Conservation (phyloP, 2,329 filamentous ascomycete species). For the Neonectria ditissima region DNA sequence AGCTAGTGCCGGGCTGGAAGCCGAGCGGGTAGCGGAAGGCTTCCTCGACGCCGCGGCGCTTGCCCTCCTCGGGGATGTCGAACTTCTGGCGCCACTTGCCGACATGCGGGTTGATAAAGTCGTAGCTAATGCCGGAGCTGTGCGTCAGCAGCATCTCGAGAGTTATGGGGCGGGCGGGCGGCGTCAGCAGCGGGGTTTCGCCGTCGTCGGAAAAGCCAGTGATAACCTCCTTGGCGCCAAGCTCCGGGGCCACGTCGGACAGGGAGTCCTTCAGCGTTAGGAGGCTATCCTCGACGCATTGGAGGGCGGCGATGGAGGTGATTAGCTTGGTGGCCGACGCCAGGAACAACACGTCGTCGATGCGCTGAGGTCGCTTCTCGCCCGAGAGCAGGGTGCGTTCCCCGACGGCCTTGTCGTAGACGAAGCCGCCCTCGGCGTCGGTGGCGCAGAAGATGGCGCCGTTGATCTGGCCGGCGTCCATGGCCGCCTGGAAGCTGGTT, state of each 20-base stretch:
- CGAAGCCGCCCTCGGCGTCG: slow-evolving; percentile 52
- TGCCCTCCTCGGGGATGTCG: slow-evolving; percentile 28
- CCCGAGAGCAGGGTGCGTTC: slow-evolving; percentile 54
- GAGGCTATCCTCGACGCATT: slow-evolving; percentile 65
- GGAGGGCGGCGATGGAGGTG: slow-evolving; percentile 64
- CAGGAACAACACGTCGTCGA: slow-evolving; percentile 53
- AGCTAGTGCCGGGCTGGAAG: slow-evolving; percentile 63
- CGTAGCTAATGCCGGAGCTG: slow-evolving; percentile 61
- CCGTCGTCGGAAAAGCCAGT: slow-evolving; percentile 58
- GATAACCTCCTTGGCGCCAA: slow-evolving; percentile 61
- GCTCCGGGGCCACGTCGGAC: slow-evolving; percentile 58
- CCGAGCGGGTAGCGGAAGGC: slow-evolving; percentile 57
- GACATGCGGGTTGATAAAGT: slow-evolving; percentile 53
- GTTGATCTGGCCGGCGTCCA: slow-evolving; percentile 57
- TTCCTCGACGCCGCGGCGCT: slow-evolving; percentile 53
- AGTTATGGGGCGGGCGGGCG: slow-evolving; percentile 55
- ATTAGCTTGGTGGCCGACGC: slow-evolving; percentile 59
- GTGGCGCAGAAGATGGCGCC: slow-evolving; percentile 57
- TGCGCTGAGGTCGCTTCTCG: slow-evolving; percentile 51
- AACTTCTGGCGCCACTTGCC: slow-evolving; percentile 52
- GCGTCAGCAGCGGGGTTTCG: slow-evolving; percentile 52
- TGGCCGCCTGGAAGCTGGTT: slow-evolving; percentile 52
- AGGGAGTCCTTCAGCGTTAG: slow-evolving; percentile 61
- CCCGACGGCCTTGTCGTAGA: slow-evolving; percentile 55
- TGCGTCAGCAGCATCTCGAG: slow-evolving; percentile 64